phyloP scores from a whole-genome alignment of 352 stramenopile species.

The Globisporangium spinosum region DNA sequence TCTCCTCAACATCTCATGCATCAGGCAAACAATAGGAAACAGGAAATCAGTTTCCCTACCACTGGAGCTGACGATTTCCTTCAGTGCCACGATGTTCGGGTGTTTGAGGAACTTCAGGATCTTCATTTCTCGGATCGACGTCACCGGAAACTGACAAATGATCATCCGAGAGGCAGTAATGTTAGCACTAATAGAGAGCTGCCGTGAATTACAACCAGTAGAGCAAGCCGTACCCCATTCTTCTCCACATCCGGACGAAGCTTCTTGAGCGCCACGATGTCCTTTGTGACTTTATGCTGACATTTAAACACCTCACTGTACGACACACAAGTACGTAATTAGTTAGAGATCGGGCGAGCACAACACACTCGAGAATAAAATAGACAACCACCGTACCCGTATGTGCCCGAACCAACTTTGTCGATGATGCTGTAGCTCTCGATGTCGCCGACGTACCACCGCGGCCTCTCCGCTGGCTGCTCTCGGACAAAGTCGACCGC shows the following conservation, averaged over 20 bases:
- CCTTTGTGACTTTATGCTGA: slow-evolving; percentile 83
- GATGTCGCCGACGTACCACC: slow-evolving; percentile 85
- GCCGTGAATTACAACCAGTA: not conserved
- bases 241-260: slow-evolving; percentile 82
- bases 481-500: slow-evolving; percentile 40
- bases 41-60: slow-evolving; percentile 26
- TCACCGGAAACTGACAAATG: slow-evolving; percentile 85
- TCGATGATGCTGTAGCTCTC: slow-evolving; percentile 88
- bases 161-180: not conserved
- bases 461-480: slow-evolving; percentile 32
- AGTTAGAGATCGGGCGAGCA: not conserved
- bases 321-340: not conserved
- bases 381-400: slow-evolving; percentile 42
- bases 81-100: slow-evolving; percentile 93
- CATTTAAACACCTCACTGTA: slow-evolving; percentile 85
- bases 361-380: not conserved
- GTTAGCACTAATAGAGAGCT: not conserved
- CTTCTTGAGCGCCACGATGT: slow-evolving; percentile 87
- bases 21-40: not conserved
- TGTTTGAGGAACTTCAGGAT: slow-evolving; percentile 95
- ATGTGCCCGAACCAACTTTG: slow-evolving; percentile 83
- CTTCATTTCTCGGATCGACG: slow-evolving; percentile 97
- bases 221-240: slow-evolving; percentile 56
- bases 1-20: not conserved
- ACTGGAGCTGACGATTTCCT: slow-evolving; percentile 92